These are phyloP conservation scores for Austroboletus novae-zelandiae DNA, from an alignment of 1,284 basidiomycete species.

Conservation along the genomic window DNA sequence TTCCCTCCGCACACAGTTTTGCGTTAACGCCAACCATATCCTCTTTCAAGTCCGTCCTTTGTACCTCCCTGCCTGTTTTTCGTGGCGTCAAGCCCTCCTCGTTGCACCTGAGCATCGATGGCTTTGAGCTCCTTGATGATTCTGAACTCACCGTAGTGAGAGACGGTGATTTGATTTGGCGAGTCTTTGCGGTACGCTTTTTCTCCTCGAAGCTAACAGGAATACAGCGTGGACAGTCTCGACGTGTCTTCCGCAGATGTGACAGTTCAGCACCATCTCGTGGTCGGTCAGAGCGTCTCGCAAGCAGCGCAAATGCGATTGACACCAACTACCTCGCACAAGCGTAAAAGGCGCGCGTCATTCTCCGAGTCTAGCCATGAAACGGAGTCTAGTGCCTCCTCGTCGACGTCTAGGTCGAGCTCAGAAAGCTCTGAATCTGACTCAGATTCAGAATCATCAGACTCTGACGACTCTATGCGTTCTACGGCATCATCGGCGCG, in stretches of 20 bases:
- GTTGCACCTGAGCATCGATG: slow-evolving; percentile 39
- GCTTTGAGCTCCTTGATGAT: slow-evolving; percentile 43
- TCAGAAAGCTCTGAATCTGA: slow-evolving; percentile 13
- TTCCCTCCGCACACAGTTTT: background rate
- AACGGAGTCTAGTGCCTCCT: slow-evolving; percentile 1
- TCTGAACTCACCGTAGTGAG: slow-evolving; percentile 39
- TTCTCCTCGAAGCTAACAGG: background rate
- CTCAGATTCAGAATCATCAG: slow-evolving; percentile 9
- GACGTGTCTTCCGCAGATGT: background rate
- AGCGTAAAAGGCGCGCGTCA: slow-evolving; percentile 27
- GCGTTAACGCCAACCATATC: slow-evolving; percentile 7
- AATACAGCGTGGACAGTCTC: slow-evolving; percentile 10
- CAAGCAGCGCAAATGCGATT: background rate
- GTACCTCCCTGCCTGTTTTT: slow-evolving; percentile 12
- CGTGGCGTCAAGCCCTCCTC: slow-evolving; percentile 2
- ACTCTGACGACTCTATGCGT: slow-evolving; percentile 6
- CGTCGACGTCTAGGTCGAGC: background rate
- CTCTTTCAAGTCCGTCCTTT: slow-evolving; percentile 21
- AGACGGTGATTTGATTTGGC: slow-evolving; percentile 46
- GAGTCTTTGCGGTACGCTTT: slow-evolving; percentile 5
- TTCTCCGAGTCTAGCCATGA: slow-evolving; percentile 10
- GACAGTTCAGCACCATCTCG: background rate
- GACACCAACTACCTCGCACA: slow-evolving; percentile 4
- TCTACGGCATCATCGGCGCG: background rate
- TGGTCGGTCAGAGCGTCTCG: background rate